Evolutionary conservation across 257 asterid species (phyloP).

Genomic region (Gentiana straminea): DNA sequence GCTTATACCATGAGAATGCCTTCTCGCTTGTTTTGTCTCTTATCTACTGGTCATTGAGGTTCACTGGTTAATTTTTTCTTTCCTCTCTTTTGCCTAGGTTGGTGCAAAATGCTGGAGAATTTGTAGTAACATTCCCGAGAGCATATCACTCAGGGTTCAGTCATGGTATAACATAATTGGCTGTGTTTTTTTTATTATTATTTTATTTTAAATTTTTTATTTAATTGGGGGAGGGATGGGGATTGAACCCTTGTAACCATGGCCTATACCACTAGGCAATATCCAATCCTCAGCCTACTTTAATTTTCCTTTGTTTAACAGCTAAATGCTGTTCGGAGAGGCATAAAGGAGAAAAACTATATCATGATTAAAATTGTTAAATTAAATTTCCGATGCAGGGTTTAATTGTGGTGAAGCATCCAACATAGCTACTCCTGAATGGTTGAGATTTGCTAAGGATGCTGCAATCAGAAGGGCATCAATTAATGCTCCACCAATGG

Average conservation of each 20-base stretch:
- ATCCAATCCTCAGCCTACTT: too few relatives aligned
- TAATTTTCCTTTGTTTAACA: constrained; percentile 7
- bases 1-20: too few relatives aligned
- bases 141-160: constrained; percentile 99
- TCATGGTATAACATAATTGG: constrained; percentile 56
- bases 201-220: not conserved
- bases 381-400: constrained; percentile 31
- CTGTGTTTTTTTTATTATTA: too few relatives aligned
- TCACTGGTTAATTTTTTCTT: constrained; percentile 9
- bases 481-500: constrained; percentile 93
- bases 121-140: constrained; percentile 97
- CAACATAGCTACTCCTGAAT: constrained; percentile 97
- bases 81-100: constrained; percentile 41
- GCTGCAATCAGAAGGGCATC: constrained; percentile 99
- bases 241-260: too few relatives aligned
- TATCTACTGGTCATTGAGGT: constrained; percentile 1
- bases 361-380: not conserved
- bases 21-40: not conserved
- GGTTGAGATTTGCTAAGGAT: constrained; percentile 93
- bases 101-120: constrained; percentile 98
- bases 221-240: too few relatives aligned
- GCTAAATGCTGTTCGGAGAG: constrained; percentile 6
- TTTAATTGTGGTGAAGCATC: constrained; percentile 98
- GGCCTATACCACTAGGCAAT: too few relatives aligned
- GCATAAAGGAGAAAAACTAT: not conserved